Conservation (phyloP, 2,329 filamentous ascomycete genomes). For the Botrytis aclada region DNA sequence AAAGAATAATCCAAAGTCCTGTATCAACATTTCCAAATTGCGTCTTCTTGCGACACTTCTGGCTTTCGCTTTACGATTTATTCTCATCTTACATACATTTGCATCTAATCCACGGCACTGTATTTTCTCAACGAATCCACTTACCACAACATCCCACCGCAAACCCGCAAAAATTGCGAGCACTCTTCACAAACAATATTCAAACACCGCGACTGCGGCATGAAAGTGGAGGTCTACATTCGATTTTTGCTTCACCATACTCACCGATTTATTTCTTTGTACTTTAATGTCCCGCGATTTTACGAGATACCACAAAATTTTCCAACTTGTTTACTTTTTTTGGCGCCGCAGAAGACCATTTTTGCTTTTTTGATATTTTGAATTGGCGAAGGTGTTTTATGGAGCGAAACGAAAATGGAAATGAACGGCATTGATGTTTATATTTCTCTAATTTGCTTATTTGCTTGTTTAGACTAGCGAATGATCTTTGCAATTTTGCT, state of each 20-base stretch:
- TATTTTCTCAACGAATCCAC: not conserved
- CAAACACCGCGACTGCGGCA: not conserved
- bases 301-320: constrained; percentile 29
- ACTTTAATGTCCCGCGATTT: constrained; percentile 26
- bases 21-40: not conserved
- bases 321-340: constrained; percentile 10
- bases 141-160: constrained; percentile 1
- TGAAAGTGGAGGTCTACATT: not conserved
- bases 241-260: not conserved
- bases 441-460: constrained; percentile 8
- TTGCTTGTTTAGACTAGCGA: constrained; percentile 9
- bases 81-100: not conserved
- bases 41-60: not conserved
- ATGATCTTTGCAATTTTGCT: not conserved
- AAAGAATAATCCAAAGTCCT: constrained; percentile 17
- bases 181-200: not conserved
- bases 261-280: constrained; percentile 18
- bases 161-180: not conserved
- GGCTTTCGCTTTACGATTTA: not conserved
- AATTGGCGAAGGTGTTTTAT: constrained; percentile 15
- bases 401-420: constrained; percentile 4
- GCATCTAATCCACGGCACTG: constrained; percentile 11
- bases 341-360: not conserved
- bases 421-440: not conserved
- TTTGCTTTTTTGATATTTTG: constrained; percentile 13